Percentiles rank a stretch among this genome's conserved stretches.
phyloP scores from a whole-genome alignment of 1,284 basidiomycete genomes.

The Thelephora terrestris region DNA sequence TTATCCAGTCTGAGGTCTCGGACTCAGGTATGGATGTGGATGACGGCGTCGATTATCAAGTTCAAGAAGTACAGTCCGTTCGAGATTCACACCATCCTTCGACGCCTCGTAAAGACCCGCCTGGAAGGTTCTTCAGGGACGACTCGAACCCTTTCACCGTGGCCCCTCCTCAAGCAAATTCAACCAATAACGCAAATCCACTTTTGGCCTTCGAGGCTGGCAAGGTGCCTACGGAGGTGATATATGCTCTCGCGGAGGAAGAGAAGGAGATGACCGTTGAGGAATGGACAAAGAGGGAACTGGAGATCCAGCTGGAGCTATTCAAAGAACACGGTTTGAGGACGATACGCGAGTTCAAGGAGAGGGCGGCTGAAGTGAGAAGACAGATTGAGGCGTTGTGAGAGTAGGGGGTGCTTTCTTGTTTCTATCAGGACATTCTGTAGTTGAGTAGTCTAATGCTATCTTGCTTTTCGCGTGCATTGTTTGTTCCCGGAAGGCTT shows the following conservation, averaged over 20 bases:
- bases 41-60: no score
- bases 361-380: constrained; percentile 47
- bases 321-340: constrained; percentile 52
- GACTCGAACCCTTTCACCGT: not conserved
- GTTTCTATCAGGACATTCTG: not conserved
- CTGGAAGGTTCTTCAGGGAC: not conserved
- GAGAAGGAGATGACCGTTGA: constrained; percentile 67
- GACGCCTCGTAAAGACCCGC: no score
- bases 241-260: constrained; percentile 39
- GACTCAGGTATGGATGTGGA: no score
- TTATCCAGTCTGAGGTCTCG: no score
- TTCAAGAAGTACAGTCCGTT: no score
- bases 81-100: no score
- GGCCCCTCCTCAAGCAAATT: not conserved
- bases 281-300: constrained; percentile 67
- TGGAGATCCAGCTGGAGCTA: constrained; percentile 48
- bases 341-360: constrained; percentile 47
- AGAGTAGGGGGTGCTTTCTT: not conserved
- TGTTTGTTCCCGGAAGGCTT: no score
- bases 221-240: constrained; percentile 14
- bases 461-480: no score
- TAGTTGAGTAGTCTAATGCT: no score
- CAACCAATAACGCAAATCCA: not conserved
- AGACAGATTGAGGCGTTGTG: constrained; percentile 32
- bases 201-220: not conserved